Percentiles rank a stretch among this genome's conserved stretches.
phyloP scores from a whole-genome alignment of 2,329 filamentous ascomycete species.

The Fusarium nelsonii region DNA sequence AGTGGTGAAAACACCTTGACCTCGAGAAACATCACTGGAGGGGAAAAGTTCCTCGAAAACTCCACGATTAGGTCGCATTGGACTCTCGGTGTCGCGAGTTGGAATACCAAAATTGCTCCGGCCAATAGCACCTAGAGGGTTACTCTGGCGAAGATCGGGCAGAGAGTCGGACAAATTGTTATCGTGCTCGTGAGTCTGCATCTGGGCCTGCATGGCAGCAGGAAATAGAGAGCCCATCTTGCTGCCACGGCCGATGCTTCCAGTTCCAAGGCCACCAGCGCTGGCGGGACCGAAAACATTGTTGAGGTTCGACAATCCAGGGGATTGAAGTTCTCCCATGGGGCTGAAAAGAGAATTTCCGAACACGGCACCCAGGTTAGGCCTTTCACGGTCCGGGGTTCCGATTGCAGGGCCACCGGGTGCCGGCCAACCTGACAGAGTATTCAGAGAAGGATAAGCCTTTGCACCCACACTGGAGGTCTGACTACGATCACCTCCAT shows the following conservation, averaged over 20 bases:
- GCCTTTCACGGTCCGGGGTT: conserved; percentile 75
- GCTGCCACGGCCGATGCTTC: conserved; percentile 79
- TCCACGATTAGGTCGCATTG: conserved; percentile 66
- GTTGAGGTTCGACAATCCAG: conserved; percentile 74
- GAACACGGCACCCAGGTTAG: conserved; percentile 70
- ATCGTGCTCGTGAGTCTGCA: conserved; percentile 79
- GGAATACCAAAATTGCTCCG: conserved; percentile 68
- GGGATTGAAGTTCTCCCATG: conserved; percentile 82
- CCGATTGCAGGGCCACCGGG: conserved; percentile 69
- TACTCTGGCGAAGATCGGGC: conserved; percentile 70
- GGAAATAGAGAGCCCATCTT: conserved; percentile 92
- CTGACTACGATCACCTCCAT: conserved; percentile 90
- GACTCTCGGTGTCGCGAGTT: conserved; percentile 69
- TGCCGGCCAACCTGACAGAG: conserved; percentile 72
- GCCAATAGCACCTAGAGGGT: conserved; percentile 76
- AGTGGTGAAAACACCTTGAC: conserved; percentile 55
- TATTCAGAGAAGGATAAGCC: conserved; percentile 72
- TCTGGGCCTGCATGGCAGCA: conserved; percentile 88
- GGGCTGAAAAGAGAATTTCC: conserved; percentile 85
- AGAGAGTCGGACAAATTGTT: conserved; percentile 68
- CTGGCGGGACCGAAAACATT: conserved; percentile 76
- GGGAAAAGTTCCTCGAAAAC: conserved; percentile 68
- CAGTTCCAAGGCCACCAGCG: conserved; percentile 66
- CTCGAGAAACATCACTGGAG: conserved; percentile 51
- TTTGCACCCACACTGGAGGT: conserved; percentile 89